Evolutionary conservation across 371 early-diverging fungal species (phyloP), one percentile per base, ranked within the genome.

Genomic region (Apophysomyces trapeziformis): DNA sequence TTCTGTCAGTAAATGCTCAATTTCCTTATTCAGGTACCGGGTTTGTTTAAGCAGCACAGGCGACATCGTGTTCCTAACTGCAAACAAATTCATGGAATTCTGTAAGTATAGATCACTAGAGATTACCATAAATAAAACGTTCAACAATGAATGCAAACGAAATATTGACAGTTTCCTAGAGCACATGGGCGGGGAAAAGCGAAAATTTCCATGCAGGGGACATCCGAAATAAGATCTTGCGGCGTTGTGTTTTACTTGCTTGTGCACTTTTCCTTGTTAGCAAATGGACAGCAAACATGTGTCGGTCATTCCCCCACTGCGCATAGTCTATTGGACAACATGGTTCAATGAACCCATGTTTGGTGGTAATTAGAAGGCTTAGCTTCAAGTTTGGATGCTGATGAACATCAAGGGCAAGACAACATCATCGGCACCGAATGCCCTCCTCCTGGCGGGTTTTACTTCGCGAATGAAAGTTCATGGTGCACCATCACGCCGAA

Each of bases 401-500:
- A 69, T 21, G 65, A 65, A 64, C 39, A 36, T 4, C 35, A 64
- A 54, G 64, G 65, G 7, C 63, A 57, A 14, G 68, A 68, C 43
- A 47, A 41, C 16, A n/a, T 16, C 11, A 64, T 64, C 21, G 68
- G 57, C 16, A 13, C 58, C 9, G 68, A 67, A 0, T 79, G 79
- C 43, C 70, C 74, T 32, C 61, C 74, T 7, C 79, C 79, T 32
- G 69, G 73, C 37, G 76, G 63, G 12, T 68, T 68, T 21, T 12
- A 36, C 6, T 36, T 74, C 16, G 18, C 44, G 60, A 65, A 18
- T 54, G 39, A 4, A 6, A 14, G n/a, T n/a, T 8, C 66, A 1
- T 79, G 80, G 80, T 79, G 80, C 57, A 74, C 75, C 1, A 57
- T 79, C 0, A 73, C 75, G 5, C 72, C 73, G 8, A 39, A 65